Evolutionary conservation across 1,284 basidiomycete species (phyloP).

Genomic region (Boletellus deceptivus): DNA sequence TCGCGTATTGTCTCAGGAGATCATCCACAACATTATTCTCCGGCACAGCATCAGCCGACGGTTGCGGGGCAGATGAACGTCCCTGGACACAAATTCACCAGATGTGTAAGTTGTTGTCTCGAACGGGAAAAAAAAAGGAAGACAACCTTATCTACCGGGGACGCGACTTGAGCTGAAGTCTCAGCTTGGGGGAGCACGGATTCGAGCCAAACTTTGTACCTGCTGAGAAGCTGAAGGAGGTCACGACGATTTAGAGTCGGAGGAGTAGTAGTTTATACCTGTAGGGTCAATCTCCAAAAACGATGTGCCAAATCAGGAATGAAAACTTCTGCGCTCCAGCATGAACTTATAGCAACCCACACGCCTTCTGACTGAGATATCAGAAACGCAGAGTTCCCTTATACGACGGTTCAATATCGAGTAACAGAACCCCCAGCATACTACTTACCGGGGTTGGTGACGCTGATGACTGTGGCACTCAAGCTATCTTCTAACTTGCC

Average conservation of each 20-base stretch:
- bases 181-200: conserved; percentile 40
- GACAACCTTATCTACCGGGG: conserved; percentile 30
- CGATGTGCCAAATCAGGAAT: conserved; percentile 77
- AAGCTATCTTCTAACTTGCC: conserved; percentile 70
- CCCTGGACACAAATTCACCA: conserved; percentile 21
- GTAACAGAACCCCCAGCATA: not conserved
- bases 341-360: conserved; percentile 71
- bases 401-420: conserved; percentile 24
- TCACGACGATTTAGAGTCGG: conserved; percentile 6
- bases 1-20: conserved; percentile 57
- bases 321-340: conserved; percentile 85
- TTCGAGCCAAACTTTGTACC: conserved; percentile 77
- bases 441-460: conserved; percentile 23
- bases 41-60: conserved; percentile 44
- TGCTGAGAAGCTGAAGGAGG: conserved; percentile 61
- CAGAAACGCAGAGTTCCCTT: conserved; percentile 42
- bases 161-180: conserved; percentile 27
- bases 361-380: conserved; percentile 66
- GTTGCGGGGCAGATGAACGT: conserved; percentile 52
- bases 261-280: conserved; percentile 47
- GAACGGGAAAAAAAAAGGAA: not conserved
- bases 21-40: conserved; percentile 65
- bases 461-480: conserved; percentile 40
- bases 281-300: conserved; percentile 87
- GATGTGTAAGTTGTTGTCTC: not conserved